Evolutionary conservation across 2,329 filamentous ascomycete genomes (phyloP), one percentile per base, ranked within the genome.

Genomic region (Fusarium newnesense): DNA sequence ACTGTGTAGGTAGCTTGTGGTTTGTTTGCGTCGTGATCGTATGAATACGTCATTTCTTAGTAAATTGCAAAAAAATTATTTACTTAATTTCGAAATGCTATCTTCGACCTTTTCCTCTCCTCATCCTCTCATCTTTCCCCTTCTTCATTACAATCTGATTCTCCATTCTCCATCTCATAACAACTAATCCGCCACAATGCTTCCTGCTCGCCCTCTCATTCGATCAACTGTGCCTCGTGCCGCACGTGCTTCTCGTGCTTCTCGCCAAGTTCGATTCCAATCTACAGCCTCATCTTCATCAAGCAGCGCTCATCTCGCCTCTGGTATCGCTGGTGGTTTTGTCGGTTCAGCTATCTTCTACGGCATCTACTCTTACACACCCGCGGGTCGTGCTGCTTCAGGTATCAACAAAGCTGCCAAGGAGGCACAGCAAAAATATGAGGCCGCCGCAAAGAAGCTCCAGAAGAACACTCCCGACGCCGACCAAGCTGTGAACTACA

Each of bases 401-500:
- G 83, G 81, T 53, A 78, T 87, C 73, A 87, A 87, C 79, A 85
- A 85, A 74, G 81, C 82, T 4, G 83, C 82, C 15, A 85, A 87
- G 60, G 86, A 90, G 60, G 88, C 90, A 5, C 87, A 90, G 78
- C 82, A 85, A 60, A 89, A 92, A 78, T 88, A 92, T 80, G 82
- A 90, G 43, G 84, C 86, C 12, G 87, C 91, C 3, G 87, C 88
- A 39, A 83, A 90, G 73, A 89, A 89, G 78, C 84, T 93, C 10
- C 87, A 91, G 72, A 82, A 91, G 62, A 85, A 87, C 50, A 89
- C 91, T 0, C 92, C 93, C 0, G 87, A 89, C 67, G 86, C 91
- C 19, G 91, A 93, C 70, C 87, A 93, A 80, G 91, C 92, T 3
- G 84, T 93, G 43, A 82, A 87, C 68, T 91, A 88, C 83, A 87